These are phyloP conservation scores for Eragrostis curvula DNA, from an alignment of 176 grass and related monocot species.

Conservation along the genomic window DNA sequence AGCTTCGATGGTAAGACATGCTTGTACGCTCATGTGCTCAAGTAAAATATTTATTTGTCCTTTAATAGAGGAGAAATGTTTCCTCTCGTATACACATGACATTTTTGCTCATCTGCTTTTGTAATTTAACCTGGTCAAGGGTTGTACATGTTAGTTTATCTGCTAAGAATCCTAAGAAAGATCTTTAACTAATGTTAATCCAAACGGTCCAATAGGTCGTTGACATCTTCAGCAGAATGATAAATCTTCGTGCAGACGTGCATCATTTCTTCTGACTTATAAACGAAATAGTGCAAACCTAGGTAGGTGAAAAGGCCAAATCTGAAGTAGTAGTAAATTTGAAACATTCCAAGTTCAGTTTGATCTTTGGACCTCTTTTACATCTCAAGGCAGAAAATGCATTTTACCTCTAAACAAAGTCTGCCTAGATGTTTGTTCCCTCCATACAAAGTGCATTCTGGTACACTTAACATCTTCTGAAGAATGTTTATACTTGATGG, in stretches of 20 bases:
- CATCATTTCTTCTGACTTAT: too few relatives aligned
- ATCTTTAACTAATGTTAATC: not conserved
- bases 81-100: not conserved
- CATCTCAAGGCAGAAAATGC: not conserved
- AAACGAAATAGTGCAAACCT: not conserved
- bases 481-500: too few relatives aligned
- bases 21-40: not conserved
- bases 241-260: not conserved
- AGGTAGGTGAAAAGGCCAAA: not conserved
- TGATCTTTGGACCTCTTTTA: not conserved
- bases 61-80: not conserved
- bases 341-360: not conserved
- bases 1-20: conserved; percentile 41
- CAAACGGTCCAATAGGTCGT: not conserved
- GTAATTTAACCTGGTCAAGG: conserved; percentile 4
- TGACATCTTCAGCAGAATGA: not conserved
- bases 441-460: not conserved
- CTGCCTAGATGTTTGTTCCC: not conserved
- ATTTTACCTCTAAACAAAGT: not conserved
- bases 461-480: not conserved
- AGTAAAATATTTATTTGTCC: conserved; percentile 4
- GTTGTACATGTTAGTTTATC: not conserved
- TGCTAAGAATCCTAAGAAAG: not conserved
- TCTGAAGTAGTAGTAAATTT: not conserved
- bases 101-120: not conserved